Conservation (phyloP, 176 grass and related monocot genomes). For the Urochloa ruziziensis region DNA sequence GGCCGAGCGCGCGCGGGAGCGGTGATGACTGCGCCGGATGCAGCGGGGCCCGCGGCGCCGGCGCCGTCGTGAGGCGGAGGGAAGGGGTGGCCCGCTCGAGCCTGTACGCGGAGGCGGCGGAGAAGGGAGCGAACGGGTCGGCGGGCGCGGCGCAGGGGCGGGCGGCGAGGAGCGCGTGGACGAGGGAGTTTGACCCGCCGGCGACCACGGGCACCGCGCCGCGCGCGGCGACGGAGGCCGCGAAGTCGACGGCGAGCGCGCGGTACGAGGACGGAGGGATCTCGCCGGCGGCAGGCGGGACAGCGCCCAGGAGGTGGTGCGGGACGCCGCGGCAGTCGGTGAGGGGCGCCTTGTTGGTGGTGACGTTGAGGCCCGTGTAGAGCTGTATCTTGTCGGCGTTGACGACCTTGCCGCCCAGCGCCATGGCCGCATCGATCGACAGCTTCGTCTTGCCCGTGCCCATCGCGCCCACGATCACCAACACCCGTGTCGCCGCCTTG, state of each 20-base stretch:
- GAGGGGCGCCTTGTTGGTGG: slow-evolving; percentile 73
- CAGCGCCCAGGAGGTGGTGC: slow-evolving; percentile 79
- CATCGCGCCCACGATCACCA: slow-evolving; percentile 79
- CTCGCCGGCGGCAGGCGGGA: slow-evolving; percentile 47
- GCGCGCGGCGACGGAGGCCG: slow-evolving; percentile 38
- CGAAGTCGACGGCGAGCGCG: slow-evolving; percentile 30
- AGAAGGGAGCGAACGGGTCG: too few species aligned
- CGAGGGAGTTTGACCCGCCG: slow-evolving; percentile 86
- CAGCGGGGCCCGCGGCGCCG: too few species aligned
- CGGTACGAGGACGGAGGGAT: slow-evolving; percentile 39
- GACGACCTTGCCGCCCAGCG: slow-evolving; percentile 68
- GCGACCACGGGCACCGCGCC: slow-evolving; percentile 62
- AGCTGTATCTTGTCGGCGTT: too few species aligned
- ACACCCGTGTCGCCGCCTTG: slow-evolving; percentile 15
- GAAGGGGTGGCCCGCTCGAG: too few species aligned
- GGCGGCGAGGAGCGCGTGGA: slow-evolving; percentile 61
- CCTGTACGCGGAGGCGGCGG: not conserved
- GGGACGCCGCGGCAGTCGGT: slow-evolving; percentile 58
- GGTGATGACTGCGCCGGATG: too few species aligned
- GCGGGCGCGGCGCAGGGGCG: not conserved
- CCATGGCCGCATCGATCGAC: slow-evolving; percentile 68
- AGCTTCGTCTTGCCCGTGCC: slow-evolving; percentile 91
- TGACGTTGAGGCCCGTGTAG: slow-evolving; percentile 74
- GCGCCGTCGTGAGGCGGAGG: too few species aligned
- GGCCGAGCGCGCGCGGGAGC: too few species aligned